phyloP scores from a whole-genome alignment of 108 stramenopile genomes.

The Fistulifera solaris region DNA sequence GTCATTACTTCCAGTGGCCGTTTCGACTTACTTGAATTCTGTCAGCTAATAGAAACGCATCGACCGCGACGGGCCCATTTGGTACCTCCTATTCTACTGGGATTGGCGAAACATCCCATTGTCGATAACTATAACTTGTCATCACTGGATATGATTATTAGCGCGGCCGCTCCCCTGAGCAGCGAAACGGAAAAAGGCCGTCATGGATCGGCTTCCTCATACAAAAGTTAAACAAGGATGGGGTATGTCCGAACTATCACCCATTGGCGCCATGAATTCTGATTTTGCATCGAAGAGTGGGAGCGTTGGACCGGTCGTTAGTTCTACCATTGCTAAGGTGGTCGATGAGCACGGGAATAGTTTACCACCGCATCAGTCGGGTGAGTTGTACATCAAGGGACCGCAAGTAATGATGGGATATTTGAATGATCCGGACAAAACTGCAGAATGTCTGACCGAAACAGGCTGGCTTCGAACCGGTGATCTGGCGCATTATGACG shows the following conservation, averaged over 20 bases:
- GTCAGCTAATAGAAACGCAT: conserved; percentile 59
- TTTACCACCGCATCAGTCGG: conserved; percentile 52
- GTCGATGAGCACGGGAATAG: conserved; percentile 67
- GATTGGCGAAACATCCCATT: conserved; percentile 67
- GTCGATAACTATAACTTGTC: conserved; percentile 72
- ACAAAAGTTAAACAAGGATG: conserved; percentile 73
- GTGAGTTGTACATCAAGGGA: conserved; percentile 79
- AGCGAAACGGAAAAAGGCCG: conserved; percentile 52
- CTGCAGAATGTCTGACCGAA: conserved; percentile 56
- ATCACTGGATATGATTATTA: conserved; percentile 48
- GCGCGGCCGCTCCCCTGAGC: conserved; percentile 85
- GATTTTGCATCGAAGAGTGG: conserved; percentile 47
- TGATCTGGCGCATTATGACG: conserved; percentile 80
- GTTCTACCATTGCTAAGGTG: conserved; percentile 66
- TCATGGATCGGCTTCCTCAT: conserved; percentile 44
- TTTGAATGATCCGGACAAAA: conserved; percentile 71
- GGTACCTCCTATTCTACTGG: conserved; percentile 83
- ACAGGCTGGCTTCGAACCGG: conserved; percentile 84
- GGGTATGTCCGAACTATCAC: conserved; percentile 85
- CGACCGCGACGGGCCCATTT: conserved; percentile 70
- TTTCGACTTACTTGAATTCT: conserved; percentile 76
- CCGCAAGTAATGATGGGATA: conserved; percentile 83
- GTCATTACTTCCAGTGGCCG: conserved; percentile 64
- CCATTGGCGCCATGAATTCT: conserved; percentile 54
- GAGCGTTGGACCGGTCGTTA: conserved; percentile 56